A percentile compares a stretch with the other conserved stretches of the same genome.
Conservation (phyloP, 352 stramenopile species). For the Phytophthora ohioensis region DNA sequence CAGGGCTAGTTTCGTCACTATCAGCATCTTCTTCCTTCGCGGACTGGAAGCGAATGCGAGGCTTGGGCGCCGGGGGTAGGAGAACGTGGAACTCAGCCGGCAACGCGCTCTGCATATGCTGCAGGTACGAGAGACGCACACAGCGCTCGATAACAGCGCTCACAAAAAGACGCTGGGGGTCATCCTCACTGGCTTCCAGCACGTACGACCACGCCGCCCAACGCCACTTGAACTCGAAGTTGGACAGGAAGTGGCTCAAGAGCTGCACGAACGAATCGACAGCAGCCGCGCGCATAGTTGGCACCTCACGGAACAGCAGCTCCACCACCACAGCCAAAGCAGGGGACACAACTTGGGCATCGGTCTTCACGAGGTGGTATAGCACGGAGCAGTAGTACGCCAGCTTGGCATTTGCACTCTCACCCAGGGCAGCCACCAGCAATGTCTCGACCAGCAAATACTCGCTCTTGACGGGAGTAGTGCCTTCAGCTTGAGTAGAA, state of each 20-base stretch:
- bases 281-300: conserved; percentile 68
- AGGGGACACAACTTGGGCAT: conserved; percentile 68
- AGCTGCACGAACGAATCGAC: conserved; percentile 78
- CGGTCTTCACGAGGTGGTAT: conserved; percentile 81
- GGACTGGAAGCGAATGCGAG: conserved; percentile 68
- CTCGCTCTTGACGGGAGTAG: conserved; percentile 67
- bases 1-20: conserved; percentile 21
- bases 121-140: conserved; percentile 84
- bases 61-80: conserved; percentile 74
- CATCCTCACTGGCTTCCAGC: conserved; percentile 79
- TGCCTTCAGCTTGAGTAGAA: conserved; percentile 37
- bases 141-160: conserved; percentile 86
- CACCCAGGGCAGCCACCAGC: conserved; percentile 64
- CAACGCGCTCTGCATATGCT: conserved; percentile 85
- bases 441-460: conserved; percentile 83
- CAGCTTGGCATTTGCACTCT: conserved; percentile 55
- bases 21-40: conserved; percentile 33
- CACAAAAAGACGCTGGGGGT: conserved; percentile 86
- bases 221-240: conserved; percentile 91
- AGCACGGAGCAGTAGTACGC: conserved; percentile 78
- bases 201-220: conserved; percentile 85
- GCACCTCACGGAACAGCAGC: conserved; percentile 85
- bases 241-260: conserved; percentile 89
- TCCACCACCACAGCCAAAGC: conserved; percentile 86
- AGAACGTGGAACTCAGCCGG: conserved; percentile 82